Percentiles rank a stretch among this genome's conserved stretches.
Conservation (phyloP, 257 asterid genomes). For the Oldenlandia corymbosa region DNA sequence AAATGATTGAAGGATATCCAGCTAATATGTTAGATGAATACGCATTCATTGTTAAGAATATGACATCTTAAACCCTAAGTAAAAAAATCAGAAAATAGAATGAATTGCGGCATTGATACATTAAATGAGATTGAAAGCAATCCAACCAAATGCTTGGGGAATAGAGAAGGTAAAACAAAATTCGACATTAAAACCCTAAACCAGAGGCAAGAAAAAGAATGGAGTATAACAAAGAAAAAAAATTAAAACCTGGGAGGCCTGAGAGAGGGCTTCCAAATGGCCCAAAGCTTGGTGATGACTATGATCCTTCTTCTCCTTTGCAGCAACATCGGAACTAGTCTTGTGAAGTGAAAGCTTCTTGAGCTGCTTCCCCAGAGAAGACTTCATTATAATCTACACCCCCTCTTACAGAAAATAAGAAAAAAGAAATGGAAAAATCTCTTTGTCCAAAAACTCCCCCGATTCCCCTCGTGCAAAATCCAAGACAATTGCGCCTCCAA, state of each 20-base stretch:
- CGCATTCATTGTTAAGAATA: neutral
- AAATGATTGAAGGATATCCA: too few relatives aligned
- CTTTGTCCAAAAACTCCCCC: too few relatives aligned
- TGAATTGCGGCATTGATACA: too few relatives aligned
- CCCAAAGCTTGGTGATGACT: constrained; percentile 29
- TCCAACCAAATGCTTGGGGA: neutral
- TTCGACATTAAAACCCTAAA: constrained; percentile 12
- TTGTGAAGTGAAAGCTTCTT: constrained; percentile 30
- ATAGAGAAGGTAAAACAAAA: neutral
- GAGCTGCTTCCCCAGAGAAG: constrained; percentile 38
- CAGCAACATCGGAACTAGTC: constrained; percentile 16
- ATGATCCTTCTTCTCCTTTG: constrained; percentile 29
- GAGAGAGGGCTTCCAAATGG: constrained; percentile 30
- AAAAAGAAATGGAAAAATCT: neutral
- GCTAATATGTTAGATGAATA: too few relatives aligned
- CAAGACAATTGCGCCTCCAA: too few relatives aligned
- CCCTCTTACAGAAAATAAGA: too few relatives aligned
- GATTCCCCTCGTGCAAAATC: too few relatives aligned
- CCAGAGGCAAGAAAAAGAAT: neutral
- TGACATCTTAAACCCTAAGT: too few relatives aligned
- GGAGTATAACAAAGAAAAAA: neutral
- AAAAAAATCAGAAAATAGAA: too few relatives aligned
- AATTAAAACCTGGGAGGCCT: constrained; percentile 30
- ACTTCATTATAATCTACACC: constrained; percentile 24
- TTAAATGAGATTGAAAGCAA: neutral